Evolutionary conservation across 768 basidiomycete genomes (phyloP).

Genomic region (Mrakia gelida): DNA sequence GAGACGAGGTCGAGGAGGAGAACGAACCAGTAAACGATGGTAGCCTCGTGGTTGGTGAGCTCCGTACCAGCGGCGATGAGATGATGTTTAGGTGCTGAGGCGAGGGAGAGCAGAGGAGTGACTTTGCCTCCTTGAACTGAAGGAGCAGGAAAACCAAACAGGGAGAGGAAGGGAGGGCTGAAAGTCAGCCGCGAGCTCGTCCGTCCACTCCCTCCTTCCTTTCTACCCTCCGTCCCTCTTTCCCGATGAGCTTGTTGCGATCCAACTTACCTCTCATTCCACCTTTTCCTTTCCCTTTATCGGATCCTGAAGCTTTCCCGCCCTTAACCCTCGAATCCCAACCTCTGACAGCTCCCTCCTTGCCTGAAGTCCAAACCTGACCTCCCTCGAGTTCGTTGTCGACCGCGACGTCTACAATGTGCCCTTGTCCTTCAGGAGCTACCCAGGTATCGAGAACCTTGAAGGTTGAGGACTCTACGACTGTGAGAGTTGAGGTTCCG

Average conservation of each 20-base stretch:
- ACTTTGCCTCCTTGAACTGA: slow-evolving; percentile 27
- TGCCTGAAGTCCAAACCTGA: slow-evolving; percentile 24
- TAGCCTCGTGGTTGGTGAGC: slow-evolving; percentile 71
- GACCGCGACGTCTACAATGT: slow-evolving; percentile 19
- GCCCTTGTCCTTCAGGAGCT: background rate
- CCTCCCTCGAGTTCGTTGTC: background rate
- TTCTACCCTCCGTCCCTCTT: no score
- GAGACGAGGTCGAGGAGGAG: background rate
- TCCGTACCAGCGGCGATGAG: slow-evolving; percentile 80
- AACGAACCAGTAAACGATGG: slow-evolving; percentile 74
- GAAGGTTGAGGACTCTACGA: slow-evolving; percentile 14
- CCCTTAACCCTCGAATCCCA: slow-evolving; percentile 32
- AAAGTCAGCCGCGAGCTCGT: background rate
- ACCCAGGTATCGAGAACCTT: slow-evolving; percentile 25
- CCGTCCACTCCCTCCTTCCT: background rate
- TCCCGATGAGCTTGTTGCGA: background rate
- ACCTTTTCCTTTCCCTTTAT: background rate
- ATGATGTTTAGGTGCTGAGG: slow-evolving; percentile 64
- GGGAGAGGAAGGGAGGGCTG: background rate
- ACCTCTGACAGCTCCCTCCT: slow-evolving; percentile 24
- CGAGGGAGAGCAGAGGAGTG: slow-evolving; percentile 42
- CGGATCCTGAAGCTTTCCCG: slow-evolving; percentile 2
- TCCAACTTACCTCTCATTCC: slow-evolving; percentile 18
- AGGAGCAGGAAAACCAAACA: no score
- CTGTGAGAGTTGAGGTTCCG: slow-evolving; percentile 23